Conservation (phyloP, 148 eudicot species). For the Polygonum aviculare region DNA sequence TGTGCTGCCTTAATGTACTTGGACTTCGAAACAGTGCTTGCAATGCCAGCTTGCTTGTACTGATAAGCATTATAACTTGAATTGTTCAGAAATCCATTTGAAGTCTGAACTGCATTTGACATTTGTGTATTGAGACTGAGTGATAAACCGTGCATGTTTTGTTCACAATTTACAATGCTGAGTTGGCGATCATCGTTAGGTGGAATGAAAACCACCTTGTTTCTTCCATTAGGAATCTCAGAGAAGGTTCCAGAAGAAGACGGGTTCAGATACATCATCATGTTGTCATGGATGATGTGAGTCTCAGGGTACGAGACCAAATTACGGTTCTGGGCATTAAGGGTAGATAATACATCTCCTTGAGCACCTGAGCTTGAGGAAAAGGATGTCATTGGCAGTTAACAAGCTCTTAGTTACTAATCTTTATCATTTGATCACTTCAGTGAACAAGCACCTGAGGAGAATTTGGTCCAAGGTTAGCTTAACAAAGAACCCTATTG, state of each 20-base stretch:
- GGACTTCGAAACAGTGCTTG: constrained; percentile 35
- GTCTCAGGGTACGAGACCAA: constrained; percentile 33
- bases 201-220: too few relatives aligned
- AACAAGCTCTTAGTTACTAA: background rate
- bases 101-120: constrained; percentile 18
- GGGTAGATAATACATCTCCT: constrained; percentile 39
- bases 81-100: constrained; percentile 26
- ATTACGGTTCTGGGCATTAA: constrained; percentile 35
- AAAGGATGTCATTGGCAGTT: constrained; percentile 50
- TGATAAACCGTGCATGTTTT: constrained; percentile 52
- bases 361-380: constrained; percentile 50
- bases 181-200: too few relatives aligned
- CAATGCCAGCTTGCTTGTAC: constrained; percentile 34
- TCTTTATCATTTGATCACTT: background rate
- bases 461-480: background rate
- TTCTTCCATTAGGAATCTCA: background rate
- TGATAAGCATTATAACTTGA: constrained; percentile 18
- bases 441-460: background rate
- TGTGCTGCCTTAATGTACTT: constrained; percentile 69
- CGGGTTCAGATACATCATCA: constrained; percentile 42
- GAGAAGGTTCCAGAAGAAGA: constrained; percentile 29
- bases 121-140: constrained; percentile 62
- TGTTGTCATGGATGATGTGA: constrained; percentile 33
- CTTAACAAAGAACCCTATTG: too few relatives aligned
- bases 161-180: constrained; percentile 27